These are phyloP conservation scores for Colletotrichum eremochloae DNA, from an alignment of 2,329 filamentous ascomycete species.

Conservation along the genomic window DNA sequence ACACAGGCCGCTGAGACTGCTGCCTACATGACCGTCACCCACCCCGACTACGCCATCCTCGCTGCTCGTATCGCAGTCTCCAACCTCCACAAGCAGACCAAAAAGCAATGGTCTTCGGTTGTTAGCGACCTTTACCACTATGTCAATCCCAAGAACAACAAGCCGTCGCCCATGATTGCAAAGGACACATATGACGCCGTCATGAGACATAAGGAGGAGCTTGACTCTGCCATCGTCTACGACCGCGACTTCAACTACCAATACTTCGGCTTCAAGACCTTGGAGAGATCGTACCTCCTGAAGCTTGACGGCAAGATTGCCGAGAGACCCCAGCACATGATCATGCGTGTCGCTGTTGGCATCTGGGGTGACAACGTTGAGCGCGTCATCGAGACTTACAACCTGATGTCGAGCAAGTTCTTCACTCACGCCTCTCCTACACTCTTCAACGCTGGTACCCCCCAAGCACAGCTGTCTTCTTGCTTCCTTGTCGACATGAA, in stretches of 20 bases:
- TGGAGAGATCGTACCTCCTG: constrained; percentile 97
- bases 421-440: constrained; percentile 99
- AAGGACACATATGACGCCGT: constrained; percentile 90
- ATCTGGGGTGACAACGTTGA: constrained; percentile 97
- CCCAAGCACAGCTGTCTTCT: constrained; percentile 92
- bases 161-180: constrained; percentile 92
- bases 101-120: constrained; percentile 99
- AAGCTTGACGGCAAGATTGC: constrained; percentile 96
- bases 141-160: constrained; percentile 92
- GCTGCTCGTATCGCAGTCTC: constrained; percentile 98
- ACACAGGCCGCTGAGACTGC: constrained; percentile 94
- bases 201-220: constrained; percentile 95
- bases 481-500: constrained; percentile 99
- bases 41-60: constrained; percentile 98
- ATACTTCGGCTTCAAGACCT: constrained; percentile 99
- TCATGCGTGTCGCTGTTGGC: constrained; percentile 98
- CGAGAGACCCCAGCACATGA: constrained; percentile 98
- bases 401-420: constrained; percentile 98
- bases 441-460: constrained; percentile 97
- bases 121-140: constrained; percentile 95
- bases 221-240: constrained; percentile 99
- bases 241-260: constrained; percentile 99
- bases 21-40: constrained; percentile 99
- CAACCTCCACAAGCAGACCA: constrained; percentile 99
- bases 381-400: constrained; percentile 96